Conservation (phyloP, 805 yeast species). For the Candida mattraensis region DNA sequence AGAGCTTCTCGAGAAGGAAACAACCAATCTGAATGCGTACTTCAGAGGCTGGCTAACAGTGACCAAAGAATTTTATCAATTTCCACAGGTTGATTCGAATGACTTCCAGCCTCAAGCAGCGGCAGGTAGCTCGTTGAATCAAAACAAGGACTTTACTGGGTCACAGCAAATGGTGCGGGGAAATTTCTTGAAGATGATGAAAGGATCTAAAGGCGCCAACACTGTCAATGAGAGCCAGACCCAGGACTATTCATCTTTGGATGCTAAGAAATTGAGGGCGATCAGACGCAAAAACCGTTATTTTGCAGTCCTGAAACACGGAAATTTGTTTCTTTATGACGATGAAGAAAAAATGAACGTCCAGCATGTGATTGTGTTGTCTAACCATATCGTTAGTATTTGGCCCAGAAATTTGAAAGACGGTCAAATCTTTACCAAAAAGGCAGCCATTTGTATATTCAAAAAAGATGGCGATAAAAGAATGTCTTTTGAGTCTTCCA, state of each 20-base stretch:
- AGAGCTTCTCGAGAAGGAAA: conserved; percentile 57
- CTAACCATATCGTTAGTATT: conserved; percentile 65
- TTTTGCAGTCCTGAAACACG: conserved; percentile 77
- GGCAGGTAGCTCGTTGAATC: conserved; percentile 9
- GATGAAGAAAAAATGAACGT: conserved; percentile 66
- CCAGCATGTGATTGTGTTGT: conserved; percentile 75
- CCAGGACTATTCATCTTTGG: conserved; percentile 31
- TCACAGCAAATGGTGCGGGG: conserved; percentile 7
- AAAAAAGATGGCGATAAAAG: conserved; percentile 35
- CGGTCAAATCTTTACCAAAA: conserved; percentile 76
- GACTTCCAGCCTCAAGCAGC: conserved; percentile 21
- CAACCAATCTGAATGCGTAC: conserved; percentile 62
- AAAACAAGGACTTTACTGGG: conserved; percentile 6
- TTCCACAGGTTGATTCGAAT: conserved; percentile 39
- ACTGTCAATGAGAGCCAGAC: conserved; percentile 10
- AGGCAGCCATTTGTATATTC: conserved; percentile 74
- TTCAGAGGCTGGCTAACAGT: conserved; percentile 81
- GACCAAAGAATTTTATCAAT: conserved; percentile 70
- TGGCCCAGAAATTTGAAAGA: conserved; percentile 85
- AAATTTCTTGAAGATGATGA: conserved; percentile 22
- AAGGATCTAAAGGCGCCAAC: conserved; percentile 9
- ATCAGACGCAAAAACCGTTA: conserved; percentile 57
- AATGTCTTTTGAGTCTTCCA: conserved; percentile 4
- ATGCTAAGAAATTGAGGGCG: conserved; percentile 38
- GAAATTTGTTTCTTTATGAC: conserved; percentile 81